phyloP scores from a whole-genome alignment of 2,329 filamentous ascomycete species.

The Aspergillus sclerotialis region DNA sequence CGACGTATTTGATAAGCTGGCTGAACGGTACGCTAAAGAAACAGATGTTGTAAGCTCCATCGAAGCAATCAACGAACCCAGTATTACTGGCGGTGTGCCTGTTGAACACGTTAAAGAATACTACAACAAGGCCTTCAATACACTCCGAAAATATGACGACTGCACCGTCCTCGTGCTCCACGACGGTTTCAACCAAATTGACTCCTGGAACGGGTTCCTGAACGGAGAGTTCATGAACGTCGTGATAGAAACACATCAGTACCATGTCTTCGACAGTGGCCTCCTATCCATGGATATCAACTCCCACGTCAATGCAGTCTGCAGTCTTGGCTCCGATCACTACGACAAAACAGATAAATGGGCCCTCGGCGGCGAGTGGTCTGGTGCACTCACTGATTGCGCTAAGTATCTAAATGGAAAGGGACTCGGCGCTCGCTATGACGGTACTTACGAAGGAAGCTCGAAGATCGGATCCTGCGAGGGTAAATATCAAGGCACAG shows the following conservation, averaged over 20 bases:
- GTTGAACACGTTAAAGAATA: constrained; percentile 45
- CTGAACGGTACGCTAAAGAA: constrained; percentile 50
- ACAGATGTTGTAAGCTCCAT: constrained; percentile 53
- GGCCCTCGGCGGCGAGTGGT: constrained; percentile 64
- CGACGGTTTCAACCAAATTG: constrained; percentile 39
- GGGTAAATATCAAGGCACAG: constrained; percentile 43
- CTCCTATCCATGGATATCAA: constrained; percentile 45
- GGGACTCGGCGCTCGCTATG: constrained; percentile 52
- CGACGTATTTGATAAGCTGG: constrained; percentile 50
- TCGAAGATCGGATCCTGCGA: constrained; percentile 49
- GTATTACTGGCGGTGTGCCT: constrained; percentile 32
- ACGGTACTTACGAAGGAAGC: constrained; percentile 45
- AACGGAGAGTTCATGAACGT: constrained; percentile 43
- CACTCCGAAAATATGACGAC: constrained; percentile 38
- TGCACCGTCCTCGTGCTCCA: constrained; percentile 51
- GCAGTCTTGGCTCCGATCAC: constrained; percentile 46
- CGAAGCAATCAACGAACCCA: constrained; percentile 39
- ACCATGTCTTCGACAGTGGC: constrained; percentile 54
- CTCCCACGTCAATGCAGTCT: constrained; percentile 51
- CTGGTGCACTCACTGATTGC: constrained; percentile 58
- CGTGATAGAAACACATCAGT: constrained; percentile 62
- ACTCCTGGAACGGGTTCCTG: constrained; percentile 56
- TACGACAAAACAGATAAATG: constrained; percentile 53
- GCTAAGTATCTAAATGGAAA: constrained; percentile 50
- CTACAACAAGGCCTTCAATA: constrained; percentile 48